Percentiles rank a stretch among this genome's conserved stretches.
Evolutionary conservation across 176 grass and related monocot species (phyloP).

Genomic region (Melocanna baccifera): DNA sequence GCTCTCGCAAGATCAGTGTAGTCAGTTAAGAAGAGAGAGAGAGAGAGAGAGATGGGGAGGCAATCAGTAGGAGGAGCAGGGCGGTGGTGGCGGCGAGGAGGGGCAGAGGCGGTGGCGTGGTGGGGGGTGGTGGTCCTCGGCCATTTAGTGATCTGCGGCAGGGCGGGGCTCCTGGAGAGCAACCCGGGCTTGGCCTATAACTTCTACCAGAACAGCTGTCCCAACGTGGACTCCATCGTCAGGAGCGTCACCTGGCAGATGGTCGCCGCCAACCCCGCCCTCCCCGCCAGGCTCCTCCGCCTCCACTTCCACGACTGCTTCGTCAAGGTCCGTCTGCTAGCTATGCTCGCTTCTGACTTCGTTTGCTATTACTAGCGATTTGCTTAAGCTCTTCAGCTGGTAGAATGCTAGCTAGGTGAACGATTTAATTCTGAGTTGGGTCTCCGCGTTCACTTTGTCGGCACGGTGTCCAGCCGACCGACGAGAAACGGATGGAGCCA

Average conservation of each 20-base stretch:
- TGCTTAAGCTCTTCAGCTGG: neutral
- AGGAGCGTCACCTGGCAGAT: conserved; percentile 28
- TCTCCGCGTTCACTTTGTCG: neutral
- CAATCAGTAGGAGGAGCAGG: neutral
- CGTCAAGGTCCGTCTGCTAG: conserved; percentile 36
- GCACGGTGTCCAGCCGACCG: neutral
- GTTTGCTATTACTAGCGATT: neutral
- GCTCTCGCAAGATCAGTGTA: neutral
- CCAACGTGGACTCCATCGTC: conserved; percentile 42
- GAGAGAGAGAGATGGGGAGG: neutral
- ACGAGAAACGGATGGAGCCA: neutral
- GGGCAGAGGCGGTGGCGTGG: neutral
- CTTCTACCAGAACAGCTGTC: conserved; percentile 63
- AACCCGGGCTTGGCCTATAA: conserved; percentile 47
- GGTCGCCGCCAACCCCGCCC: conserved; percentile 34
- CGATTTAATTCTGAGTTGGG: neutral
- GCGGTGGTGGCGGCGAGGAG: neutral
- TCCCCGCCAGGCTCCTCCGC: conserved; percentile 50
- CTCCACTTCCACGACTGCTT: conserved; percentile 80
- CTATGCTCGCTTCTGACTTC: neutral
- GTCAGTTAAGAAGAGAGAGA: neutral
- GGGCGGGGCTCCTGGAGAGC: conserved; percentile 42
- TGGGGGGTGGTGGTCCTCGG: conserved; percentile 18
- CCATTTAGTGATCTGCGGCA: conserved; percentile 1
- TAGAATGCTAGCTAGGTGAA: neutral